Conservation (phyloP, 345 rosid species). For the Aurinia saxatilis region DNA sequence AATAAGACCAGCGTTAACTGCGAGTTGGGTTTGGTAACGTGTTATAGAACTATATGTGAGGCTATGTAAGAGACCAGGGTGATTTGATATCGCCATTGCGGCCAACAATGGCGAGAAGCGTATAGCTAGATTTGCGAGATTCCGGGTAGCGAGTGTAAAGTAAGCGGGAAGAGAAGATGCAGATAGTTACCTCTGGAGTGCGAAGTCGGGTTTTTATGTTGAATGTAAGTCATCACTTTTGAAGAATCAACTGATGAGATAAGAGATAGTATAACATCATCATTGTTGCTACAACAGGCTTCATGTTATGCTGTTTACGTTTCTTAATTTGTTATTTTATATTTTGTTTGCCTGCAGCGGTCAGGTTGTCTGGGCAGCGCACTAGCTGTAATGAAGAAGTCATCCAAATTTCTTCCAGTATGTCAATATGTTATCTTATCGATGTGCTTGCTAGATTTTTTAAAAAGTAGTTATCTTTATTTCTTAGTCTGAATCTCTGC, state of each 20-base stretch:
- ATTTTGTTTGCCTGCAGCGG: slow-evolving; percentile 50
- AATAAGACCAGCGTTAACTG: too few species aligned
- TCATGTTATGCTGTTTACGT: slow-evolving; percentile 13
- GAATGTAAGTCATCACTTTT: too few species aligned
- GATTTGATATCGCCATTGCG: too few species aligned
- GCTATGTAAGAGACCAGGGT: too few species aligned
- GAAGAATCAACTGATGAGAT: neutral
- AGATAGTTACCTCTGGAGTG: too few species aligned
- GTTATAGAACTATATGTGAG: too few species aligned
- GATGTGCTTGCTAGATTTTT: neutral
- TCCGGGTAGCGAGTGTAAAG: too few species aligned
- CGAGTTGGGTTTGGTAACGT: too few species aligned
- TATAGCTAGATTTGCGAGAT: too few species aligned
- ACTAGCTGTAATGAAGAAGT: slow-evolving; percentile 93
- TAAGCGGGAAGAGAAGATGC: too few species aligned
- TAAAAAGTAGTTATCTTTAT: neutral
- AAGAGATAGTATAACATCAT: neutral
- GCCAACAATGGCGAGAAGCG: too few species aligned
- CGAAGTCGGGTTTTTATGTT: too few species aligned
- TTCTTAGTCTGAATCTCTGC: neutral
- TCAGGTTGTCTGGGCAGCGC: slow-evolving; percentile 92
- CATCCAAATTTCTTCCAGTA: slow-evolving; percentile 89
- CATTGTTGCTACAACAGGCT: neutral
- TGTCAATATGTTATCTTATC: slow-evolving; percentile 23
- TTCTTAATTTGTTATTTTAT: slow-evolving; percentile 15